These are phyloP conservation scores for Schizothecium vesticola DNA, from an alignment of 495 filamentous ascomycete genomes.

Conservation along the genomic window DNA sequence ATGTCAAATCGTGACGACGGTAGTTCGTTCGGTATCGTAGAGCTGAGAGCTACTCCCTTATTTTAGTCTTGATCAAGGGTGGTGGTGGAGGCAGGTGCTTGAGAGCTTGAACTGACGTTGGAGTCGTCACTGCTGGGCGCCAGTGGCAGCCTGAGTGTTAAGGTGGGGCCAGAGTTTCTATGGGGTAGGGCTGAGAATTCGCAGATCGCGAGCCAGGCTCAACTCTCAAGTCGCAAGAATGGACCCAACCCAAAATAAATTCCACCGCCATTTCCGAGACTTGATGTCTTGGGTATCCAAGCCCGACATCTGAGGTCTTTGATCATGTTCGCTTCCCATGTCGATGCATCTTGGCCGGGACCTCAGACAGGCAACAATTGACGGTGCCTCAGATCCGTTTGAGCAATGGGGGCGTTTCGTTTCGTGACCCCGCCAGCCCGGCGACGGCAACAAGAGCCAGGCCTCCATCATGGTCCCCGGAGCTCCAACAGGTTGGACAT, in stretches of 20 bases:
- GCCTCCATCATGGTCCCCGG: background rate
- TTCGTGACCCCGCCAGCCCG: background rate
- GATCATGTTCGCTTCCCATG: background rate
- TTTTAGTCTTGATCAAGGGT: background rate
- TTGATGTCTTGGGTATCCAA: background rate
- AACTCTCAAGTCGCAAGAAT: no score
- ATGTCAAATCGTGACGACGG: background rate
- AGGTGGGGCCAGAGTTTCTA: background rate
- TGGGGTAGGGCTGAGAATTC: background rate
- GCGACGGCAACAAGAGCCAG: background rate
- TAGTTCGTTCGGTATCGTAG: background rate
- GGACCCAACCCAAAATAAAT: no score
- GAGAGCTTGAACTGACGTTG: background rate
- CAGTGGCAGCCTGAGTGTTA: background rate
- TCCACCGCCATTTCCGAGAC: background rate
- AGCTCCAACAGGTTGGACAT: background rate
- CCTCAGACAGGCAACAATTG: background rate
- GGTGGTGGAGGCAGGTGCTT: background rate
- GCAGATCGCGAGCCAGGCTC: background rate
- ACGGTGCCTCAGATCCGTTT: slow-evolving; percentile 18
- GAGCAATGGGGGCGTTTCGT: background rate
- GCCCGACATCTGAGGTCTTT: background rate
- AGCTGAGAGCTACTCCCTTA: background rate
- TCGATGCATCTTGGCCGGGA: background rate
- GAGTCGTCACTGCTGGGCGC: background rate